phyloP scores from a whole-genome alignment of 257 asterid species.

The Coffea canephora region DNA sequence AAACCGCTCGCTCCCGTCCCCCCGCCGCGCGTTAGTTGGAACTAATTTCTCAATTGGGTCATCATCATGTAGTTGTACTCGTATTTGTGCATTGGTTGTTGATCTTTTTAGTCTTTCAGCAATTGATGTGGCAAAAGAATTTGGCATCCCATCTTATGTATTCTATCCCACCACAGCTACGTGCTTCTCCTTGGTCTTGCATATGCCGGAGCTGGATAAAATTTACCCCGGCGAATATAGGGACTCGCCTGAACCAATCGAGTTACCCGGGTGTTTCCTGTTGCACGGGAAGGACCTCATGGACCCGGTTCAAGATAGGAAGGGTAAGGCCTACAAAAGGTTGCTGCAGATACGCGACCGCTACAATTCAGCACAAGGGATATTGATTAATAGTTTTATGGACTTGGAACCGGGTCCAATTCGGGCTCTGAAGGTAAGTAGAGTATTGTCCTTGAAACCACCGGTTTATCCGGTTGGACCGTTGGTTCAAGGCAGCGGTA shows the following conservation, averaged over 20 bases:
- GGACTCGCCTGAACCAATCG: slow-evolving; percentile 14
- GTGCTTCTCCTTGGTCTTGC: slow-evolving; percentile 18
- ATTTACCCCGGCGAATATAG: slow-evolving; percentile 5
- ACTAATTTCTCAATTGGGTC: not conserved
- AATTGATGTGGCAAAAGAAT: slow-evolving; percentile 26
- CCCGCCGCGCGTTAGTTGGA: slow-evolving; percentile 3
- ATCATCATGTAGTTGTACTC: not conserved
- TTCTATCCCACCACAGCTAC: slow-evolving; percentile 3
- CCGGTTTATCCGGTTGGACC: slow-evolving; percentile 38
- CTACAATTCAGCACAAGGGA: slow-evolving; percentile 20
- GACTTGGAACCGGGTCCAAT: slow-evolving; percentile 34
- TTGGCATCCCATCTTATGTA: slow-evolving; percentile 6
- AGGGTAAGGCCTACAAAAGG: slow-evolving; percentile 15
- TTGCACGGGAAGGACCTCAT: slow-evolving; percentile 18
- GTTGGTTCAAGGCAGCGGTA: slow-evolving; percentile 15
- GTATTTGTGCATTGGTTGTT: slow-evolving; percentile 21
- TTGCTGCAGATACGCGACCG: not conserved
- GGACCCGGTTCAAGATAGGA: slow-evolving; percentile 16
- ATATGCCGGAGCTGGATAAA: slow-evolving; percentile 17
- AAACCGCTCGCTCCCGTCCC: slow-evolving; percentile 14
- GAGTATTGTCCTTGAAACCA: slow-evolving; percentile 7
- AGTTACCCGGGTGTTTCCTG: slow-evolving; percentile 25
- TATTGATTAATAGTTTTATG: slow-evolving; percentile 29
- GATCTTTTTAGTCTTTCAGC: slow-evolving; percentile 29
- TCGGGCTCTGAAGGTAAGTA: slow-evolving; percentile 3